Base-by-base conservation (phyloP, 1,139 yeast species). In the Scheffersomyces stambukii region DNA sequence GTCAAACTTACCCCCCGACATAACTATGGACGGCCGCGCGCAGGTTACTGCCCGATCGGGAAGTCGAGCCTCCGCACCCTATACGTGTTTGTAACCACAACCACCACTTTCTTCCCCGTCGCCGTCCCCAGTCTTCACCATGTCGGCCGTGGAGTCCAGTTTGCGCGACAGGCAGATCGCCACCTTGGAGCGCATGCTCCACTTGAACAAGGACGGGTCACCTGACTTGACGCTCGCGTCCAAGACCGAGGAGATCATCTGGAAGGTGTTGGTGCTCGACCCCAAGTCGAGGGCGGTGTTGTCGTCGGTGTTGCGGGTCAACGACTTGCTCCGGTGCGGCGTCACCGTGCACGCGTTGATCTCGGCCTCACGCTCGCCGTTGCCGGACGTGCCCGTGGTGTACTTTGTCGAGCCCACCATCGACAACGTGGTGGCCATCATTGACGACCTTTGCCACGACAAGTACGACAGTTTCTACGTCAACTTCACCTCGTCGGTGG, bases 231-330 rank as follows among this genome's bases (percentile, higher is more conserved):
- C 78, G 3, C 62, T 73, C 18, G 70, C 81, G 10, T 48, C 66
- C n/a, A 57, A 56, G 37, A 70, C 70, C 24, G 80, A 77, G 43
- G 88, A 80, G 39, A 70, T 82, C 33, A 67, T 81, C 19, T 93
- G 98, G 99, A 91, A 93, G 53, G 95, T 85, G n/a, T 68, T 91
- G 35, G 76, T 93, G 6, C 69, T 91, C 45, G 99, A 91, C 54
- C 52, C 68, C 21, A 75, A 81, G 34, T 84, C 96, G 19, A 82
- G 94, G 21, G 82, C 84, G 12, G 81, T 91, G 27, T 75, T 91
- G 11, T 88, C 96, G 1, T 83, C 95, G 6, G 93, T 91, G 7
- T 59, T 93, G 36, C 68, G 97, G 37, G 96, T 91, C 36, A 88
- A 86, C 48, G 98, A 93, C 52, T 65, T 91, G 43, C 68, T 89